Evolutionary conservation across 2,329 filamentous ascomycete genomes (phyloP).

Genomic region (Claviceps sorghi): DNA sequence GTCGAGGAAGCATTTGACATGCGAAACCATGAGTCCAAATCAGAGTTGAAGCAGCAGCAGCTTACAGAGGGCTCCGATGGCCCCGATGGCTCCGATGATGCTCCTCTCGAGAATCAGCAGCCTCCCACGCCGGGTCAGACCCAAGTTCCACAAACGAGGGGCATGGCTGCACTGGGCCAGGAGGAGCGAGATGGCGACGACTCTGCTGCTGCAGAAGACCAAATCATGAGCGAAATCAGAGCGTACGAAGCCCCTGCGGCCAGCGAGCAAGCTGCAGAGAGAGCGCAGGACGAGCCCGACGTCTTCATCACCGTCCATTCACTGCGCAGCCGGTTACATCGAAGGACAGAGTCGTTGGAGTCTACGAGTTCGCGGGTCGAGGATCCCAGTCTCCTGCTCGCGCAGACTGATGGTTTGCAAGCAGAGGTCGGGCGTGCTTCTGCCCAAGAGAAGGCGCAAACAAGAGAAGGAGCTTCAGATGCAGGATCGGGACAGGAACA

Average conservation of each 20-base stretch:
- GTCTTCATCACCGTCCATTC: slow-evolving; percentile 16
- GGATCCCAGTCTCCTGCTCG: slow-evolving; percentile 18
- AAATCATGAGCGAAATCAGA: slow-evolving; percentile 11
- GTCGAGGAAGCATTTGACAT: not conserved
- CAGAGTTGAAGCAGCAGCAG: not conserved
- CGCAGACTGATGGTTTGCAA: slow-evolving; percentile 5
- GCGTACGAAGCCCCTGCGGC: slow-evolving; percentile 5
- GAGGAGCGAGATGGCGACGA: slow-evolving; percentile 1
- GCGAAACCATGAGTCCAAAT: not conserved
- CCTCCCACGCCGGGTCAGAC: not conserved
- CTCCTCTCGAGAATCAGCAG: not conserved
- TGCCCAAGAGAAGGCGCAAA: not conserved
- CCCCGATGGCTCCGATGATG: no score
- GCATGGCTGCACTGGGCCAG: not conserved
- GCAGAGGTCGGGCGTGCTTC: not conserved
- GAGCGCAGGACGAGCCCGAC: slow-evolving; percentile 9
- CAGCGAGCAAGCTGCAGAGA: slow-evolving; percentile 1
- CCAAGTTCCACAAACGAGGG: not conserved
- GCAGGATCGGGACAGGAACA: not conserved
- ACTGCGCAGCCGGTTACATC: slow-evolving; percentile 16
- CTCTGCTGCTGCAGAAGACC: slow-evolving; percentile 9
- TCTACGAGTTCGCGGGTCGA: slow-evolving; percentile 9
- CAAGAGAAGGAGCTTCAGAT: not conserved
- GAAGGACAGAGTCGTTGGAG: slow-evolving; percentile 12
- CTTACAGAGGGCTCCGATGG: no score